A percentile compares a stretch with the other conserved stretches of the same genome.
Evolutionary conservation across 495 filamentous ascomycete genomes (phyloP).

Genomic region (Aspergillus cristatus): DNA sequence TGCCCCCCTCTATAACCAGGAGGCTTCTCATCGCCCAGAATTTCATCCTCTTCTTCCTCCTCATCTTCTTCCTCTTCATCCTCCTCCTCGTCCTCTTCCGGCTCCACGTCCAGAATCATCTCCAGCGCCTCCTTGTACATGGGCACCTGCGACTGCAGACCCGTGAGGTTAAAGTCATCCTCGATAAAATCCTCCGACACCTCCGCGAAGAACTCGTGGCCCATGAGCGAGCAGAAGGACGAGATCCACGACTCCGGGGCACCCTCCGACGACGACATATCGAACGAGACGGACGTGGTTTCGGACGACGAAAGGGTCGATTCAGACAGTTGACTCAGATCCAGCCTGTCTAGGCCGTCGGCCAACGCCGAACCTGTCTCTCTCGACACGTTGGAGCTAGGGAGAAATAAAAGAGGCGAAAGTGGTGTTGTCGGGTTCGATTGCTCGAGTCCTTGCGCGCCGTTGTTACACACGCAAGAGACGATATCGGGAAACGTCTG

Average conservation of each 20-base stretch:
- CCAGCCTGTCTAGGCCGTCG: slow-evolving; percentile 44
- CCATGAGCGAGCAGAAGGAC: slow-evolving; percentile 88
- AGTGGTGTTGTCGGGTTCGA: slow-evolving; percentile 7
- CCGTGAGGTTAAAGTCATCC: slow-evolving; percentile 98
- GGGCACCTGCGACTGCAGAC: slow-evolving; percentile 85
- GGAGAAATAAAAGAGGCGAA: slow-evolving; percentile 3
- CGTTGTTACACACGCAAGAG: neutral
- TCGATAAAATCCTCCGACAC: slow-evolving; percentile 98
- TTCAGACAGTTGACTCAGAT: slow-evolving; percentile 42
- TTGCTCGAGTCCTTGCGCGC: slow-evolving; percentile 9
- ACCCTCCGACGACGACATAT: slow-evolving; percentile 65
- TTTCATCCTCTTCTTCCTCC: slow-evolving; percentile 69
- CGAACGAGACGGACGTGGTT: slow-evolving; percentile 35
- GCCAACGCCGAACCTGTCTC: slow-evolving; percentile 43
- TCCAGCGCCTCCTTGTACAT: slow-evolving; percentile 98
- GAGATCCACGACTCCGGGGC: slow-evolving; percentile 94
- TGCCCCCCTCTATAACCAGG: slow-evolving; percentile 52
- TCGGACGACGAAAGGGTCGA: slow-evolving; percentile 37
- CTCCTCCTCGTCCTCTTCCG: slow-evolving; percentile 83
- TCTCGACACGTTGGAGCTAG: slow-evolving; percentile 44
- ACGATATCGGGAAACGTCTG: neutral
- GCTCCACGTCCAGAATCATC: slow-evolving; percentile 98
- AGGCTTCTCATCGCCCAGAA: slow-evolving; percentile 57
- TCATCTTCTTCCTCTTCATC: slow-evolving; percentile 67
- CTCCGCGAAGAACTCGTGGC: slow-evolving; percentile 98